Percentiles rank a stretch among this genome's conserved stretches.
Conservation (phyloP, 495 filamentous ascomycete genomes). For the Friedmanniomyces endolithicus region DNA sequence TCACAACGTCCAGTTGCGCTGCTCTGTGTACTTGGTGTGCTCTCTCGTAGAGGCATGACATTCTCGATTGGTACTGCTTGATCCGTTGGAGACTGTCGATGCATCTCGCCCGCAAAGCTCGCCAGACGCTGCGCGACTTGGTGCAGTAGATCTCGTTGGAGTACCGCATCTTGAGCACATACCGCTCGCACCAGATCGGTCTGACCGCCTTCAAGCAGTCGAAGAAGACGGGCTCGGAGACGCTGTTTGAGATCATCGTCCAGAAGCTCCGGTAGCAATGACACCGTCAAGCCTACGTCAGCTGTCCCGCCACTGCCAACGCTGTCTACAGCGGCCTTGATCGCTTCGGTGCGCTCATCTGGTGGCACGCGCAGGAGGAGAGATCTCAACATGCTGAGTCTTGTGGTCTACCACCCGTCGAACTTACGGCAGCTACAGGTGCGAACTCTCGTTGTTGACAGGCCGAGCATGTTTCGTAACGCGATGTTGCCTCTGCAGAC, state of each 20-base stretch:
- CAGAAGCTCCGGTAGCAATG: not conserved
- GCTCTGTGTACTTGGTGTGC: too few relatives aligned
- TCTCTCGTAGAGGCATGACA: not conserved
- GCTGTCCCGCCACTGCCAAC: not conserved
- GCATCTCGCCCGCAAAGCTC: not conserved
- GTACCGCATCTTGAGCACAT: not conserved
- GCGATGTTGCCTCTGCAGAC: too few relatives aligned
- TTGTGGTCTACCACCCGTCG: too few relatives aligned
- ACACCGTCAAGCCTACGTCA: not conserved
- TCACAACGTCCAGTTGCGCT: not conserved
- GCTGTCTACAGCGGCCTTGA: not conserved
- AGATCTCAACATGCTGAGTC: not conserved
- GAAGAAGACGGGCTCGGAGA: not conserved
- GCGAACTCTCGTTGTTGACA: too few relatives aligned
- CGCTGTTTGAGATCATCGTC: not conserved
- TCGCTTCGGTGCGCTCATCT: not conserved
- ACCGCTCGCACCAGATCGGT: not conserved
- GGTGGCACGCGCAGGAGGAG: not conserved
- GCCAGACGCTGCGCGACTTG: not conserved
- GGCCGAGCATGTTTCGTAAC: too few relatives aligned
- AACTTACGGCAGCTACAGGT: too few relatives aligned
- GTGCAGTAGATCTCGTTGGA: not conserved
- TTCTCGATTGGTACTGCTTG: not conserved
- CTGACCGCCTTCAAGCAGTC: not conserved
- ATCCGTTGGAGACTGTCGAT: not conserved